Conservation (phyloP, 2,329 filamentous ascomycete genomes). For the Arachnomyces sp. region DNA sequence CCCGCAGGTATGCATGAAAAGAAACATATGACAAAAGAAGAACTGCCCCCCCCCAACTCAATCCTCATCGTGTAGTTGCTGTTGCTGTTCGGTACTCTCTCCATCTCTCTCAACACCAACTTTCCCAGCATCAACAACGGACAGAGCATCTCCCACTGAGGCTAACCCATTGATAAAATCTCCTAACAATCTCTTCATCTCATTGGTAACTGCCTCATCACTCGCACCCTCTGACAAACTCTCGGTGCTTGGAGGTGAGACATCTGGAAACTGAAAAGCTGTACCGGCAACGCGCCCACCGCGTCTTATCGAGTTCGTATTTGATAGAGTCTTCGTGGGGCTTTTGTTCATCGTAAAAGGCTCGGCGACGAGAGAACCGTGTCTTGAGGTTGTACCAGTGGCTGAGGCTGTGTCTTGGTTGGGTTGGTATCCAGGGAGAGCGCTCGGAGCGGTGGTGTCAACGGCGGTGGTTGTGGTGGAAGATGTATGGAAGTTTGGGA, state of each 20-base stretch:
- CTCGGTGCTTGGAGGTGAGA: constrained; percentile 31
- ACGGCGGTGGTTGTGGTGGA: no score
- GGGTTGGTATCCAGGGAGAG: no score
- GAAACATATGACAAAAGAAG: neutral
- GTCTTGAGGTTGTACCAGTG: constrained; percentile 6
- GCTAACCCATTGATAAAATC: constrained; percentile 33
- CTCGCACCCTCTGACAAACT: constrained; percentile 31
- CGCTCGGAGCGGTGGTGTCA: no score
- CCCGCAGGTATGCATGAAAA: no score
- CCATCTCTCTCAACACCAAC: constrained; percentile 10
- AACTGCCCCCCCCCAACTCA: neutral
- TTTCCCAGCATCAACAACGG: constrained; percentile 10
- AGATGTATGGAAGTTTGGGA: neutral
- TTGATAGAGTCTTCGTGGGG: neutral
- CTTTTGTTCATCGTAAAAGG: neutral
- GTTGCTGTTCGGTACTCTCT: neutral
- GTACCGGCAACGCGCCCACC: neutral
- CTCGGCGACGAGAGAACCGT: constrained; percentile 3
- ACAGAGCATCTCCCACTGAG: constrained; percentile 27
- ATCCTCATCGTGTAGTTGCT: neutral
- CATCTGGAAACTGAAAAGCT: constrained; percentile 29
- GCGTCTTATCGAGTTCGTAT: neutral
- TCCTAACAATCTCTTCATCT: constrained; percentile 35
- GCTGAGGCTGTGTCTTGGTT: neutral
- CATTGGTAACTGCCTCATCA: constrained; percentile 28